These are phyloP conservation scores for Cyberlindnera samutprakarnensis DNA, from an alignment of 805 yeast species.

Conservation along the genomic window DNA sequence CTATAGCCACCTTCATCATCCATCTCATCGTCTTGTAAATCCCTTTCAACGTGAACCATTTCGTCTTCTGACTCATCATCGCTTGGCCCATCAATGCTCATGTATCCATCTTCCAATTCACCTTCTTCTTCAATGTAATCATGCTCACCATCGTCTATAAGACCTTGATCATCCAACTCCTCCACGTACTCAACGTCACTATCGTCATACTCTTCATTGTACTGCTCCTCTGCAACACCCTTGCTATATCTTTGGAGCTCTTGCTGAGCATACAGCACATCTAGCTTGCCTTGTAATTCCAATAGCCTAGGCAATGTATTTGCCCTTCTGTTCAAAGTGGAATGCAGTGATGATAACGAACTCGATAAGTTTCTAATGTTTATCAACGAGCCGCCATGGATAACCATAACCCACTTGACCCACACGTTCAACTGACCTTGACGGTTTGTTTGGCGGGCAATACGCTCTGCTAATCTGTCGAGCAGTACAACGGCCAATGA, in stretches of 20 bases:
- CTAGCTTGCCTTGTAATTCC: conserved; percentile 77
- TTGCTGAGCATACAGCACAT: conserved; percentile 59
- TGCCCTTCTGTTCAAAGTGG: conserved; percentile 59
- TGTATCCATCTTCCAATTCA: conserved; percentile 29
- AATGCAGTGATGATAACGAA: conserved; percentile 54
- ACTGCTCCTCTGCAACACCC: conserved; percentile 26
- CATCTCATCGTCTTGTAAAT: conserved; percentile 17
- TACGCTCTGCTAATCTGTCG: conserved; percentile 50
- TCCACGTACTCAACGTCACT: conserved; percentile 58
- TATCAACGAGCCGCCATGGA: conserved; percentile 66
- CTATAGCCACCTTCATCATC: conserved; percentile 28
- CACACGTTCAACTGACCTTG: conserved; percentile 52
- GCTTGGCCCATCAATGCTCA: conserved; percentile 17
- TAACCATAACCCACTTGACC: conserved; percentile 81
- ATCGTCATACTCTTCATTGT: conserved; percentile 24
- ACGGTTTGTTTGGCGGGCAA: conserved; percentile 51
- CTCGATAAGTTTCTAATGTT: conserved; percentile 41
- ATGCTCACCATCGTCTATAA: conserved; percentile 41
- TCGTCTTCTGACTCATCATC: conserved; percentile 15
- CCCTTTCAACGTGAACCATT: conserved; percentile 1
- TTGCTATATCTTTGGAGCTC: conserved; percentile 45
- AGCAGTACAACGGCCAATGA: conserved; percentile 47
- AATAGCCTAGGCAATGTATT: conserved; percentile 63
- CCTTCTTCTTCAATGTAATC: conserved; percentile 26
- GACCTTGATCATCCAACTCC: conserved; percentile 45